phyloP scores from a whole-genome alignment of 1,284 basidiomycete genomes.

The Ganoderma meredithae region DNA sequence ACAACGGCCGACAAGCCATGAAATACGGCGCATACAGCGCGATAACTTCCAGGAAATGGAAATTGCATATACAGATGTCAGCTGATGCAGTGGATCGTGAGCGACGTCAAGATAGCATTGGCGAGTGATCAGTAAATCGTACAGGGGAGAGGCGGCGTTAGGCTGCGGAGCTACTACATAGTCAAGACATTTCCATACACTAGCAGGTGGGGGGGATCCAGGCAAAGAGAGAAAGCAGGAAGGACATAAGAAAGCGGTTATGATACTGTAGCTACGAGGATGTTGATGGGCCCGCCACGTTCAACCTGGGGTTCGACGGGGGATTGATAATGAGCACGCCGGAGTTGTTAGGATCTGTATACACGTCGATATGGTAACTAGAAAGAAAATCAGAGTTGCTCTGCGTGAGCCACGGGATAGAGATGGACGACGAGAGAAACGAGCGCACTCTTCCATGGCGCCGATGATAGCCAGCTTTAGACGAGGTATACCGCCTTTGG shows the following conservation, averaged over 20 bases:
- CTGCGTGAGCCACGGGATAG: not conserved
- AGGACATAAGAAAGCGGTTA: not conserved
- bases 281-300: conserved; percentile 26
- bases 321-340: conserved; percentile 42
- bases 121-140: conserved; percentile 29
- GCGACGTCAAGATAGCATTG: conserved; percentile 30
- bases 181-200: conserved; percentile 28
- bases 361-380: conserved; percentile 42
- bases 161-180: conserved; percentile 27
- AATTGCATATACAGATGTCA: not conserved
- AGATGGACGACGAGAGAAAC: too few relatives aligned
- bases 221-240: conserved; percentile 19
- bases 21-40: conserved; percentile 15
- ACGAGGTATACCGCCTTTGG: conserved; percentile 66
- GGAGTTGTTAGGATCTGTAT: conserved; percentile 40
- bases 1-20: conserved; percentile 9
- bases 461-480: conserved; percentile 78
- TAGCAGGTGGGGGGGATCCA: conserved; percentile 19
- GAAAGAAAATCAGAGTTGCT: not conserved
- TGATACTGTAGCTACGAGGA: conserved; percentile 24
- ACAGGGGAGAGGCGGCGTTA: conserved; percentile 20
- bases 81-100: conserved; percentile 6
- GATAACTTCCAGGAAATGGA: conserved; percentile 13
- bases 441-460: conserved; percentile 64
- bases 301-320: conserved; percentile 32